Evolutionary conservation across 164 flowering plant species (phyloP), one percentile per base, ranked within the genome.

Genomic region (Aristolochia contorta): DNA sequence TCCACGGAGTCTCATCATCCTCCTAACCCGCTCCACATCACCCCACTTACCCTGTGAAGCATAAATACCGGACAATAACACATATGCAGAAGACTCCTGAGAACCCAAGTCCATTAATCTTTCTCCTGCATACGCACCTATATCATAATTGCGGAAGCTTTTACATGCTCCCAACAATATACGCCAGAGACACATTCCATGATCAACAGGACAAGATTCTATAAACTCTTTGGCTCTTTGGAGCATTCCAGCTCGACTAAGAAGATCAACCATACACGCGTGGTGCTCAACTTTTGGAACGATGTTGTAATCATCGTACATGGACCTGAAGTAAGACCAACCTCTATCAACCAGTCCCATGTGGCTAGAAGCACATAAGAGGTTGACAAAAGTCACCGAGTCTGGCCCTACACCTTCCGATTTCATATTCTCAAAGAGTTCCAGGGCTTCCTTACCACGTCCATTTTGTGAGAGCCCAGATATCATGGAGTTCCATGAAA

Each of bases 401-500:
- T 90, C 95, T 1, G 97, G 95, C 51, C 77, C 68, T 49, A 74
- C 72, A 3, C 85, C 84, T 15, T 75, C 80, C 19, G 58, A 43
- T 20, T 19, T 70, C 97, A 87, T 87, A 71, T 84, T 80, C 61
- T 82, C 92, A 60, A 85, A 84, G 57, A 90, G 80, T 50, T 75
- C 71, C 7, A 90, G 54, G 19, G 94, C 94, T 75, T 83, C 78
- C 1, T 25, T 37, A 14, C 97, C 94, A 27, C 57, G 55, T 1
- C 94, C 94, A 69, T 89, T 87, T 51, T 84, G 94, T 54, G 97
- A 77, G 49, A 85, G 79, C 45, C 86, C 97, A 12, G 91, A 87
- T 68, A 89, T 87, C 91, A 87, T 87, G 47, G 94, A 77, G 41
- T 89, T 89, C 94, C 94, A 89, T 15, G 88, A 78, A 3, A 87